phyloP scores from a whole-genome alignment of 78 protist species.

The Dictyostelium discoideum region dicty_2.7 NC_007088.5:6249501-6250000 shows the following conservation, averaged over 20 bases:
- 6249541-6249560: slow-evolving; percentile 24
- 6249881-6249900: background rate
- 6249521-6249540: slow-evolving; percentile 36
- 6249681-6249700: background rate
- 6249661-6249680: background rate
- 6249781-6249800: slow-evolving; percentile 17
- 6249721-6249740: slow-evolving; percentile 14
- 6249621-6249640: background rate
- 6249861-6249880: background rate
- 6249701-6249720: background rate
- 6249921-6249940: slow-evolving; percentile 58
- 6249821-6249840: background rate
- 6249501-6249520: slow-evolving; percentile 36
- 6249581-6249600: slow-evolving; percentile 70
- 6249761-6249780: slow-evolving; percentile 29
- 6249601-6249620: slow-evolving; percentile 48
- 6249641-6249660: background rate
- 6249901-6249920: slow-evolving; percentile 35
- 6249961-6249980: slow-evolving; percentile 4
- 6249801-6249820: background rate
- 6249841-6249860: background rate
- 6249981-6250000: slow-evolving; percentile 20
- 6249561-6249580: slow-evolving; percentile 52
- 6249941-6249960: background rate
- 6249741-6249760: slow-evolving; percentile 30